Conservation (phyloP, 768 basidiomycete genomes). For the Agrocybe praecox region DNA sequence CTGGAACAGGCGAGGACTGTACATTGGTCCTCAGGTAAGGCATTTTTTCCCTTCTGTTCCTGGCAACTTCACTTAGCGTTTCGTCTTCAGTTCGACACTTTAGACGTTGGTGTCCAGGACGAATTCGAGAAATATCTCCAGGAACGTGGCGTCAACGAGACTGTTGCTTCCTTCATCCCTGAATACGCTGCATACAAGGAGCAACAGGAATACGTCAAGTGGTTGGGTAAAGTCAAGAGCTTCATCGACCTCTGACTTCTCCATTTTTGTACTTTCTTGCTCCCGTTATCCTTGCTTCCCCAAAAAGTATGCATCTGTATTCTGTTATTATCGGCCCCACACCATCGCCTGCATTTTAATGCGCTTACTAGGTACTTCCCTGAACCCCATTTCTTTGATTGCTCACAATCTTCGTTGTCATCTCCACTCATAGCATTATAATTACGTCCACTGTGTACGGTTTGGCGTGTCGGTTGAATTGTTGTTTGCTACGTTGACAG, state of each 20-base stretch:
- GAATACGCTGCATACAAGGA: constrained; percentile 91
- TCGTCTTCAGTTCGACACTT: constrained; percentile 73
- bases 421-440: not conserved
- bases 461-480: no score
- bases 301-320: not conserved
- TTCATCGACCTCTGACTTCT: constrained; percentile 68
- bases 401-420: not conserved
- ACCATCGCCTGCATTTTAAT: not conserved
- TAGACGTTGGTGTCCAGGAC: constrained; percentile 86
- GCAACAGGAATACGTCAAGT: constrained; percentile 94
- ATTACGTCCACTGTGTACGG: no score
- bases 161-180: constrained; percentile 82
- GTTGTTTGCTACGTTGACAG: no score
- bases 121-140: constrained; percentile 89
- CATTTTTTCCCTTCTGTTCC: not conserved
- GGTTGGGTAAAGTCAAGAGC: constrained; percentile 80
- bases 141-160: constrained; percentile 88
- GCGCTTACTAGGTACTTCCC: not conserved
- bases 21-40: constrained; percentile 86
- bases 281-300: not conserved
- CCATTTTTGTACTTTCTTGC: not conserved
- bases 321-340: no score
- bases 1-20: constrained; percentile 90
- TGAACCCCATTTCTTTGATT: not conserved
- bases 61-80: not conserved